Base-by-base conservation (phyloP, 2,329 filamentous ascomycete genomes). In the Fusarium sp. region DNA sequence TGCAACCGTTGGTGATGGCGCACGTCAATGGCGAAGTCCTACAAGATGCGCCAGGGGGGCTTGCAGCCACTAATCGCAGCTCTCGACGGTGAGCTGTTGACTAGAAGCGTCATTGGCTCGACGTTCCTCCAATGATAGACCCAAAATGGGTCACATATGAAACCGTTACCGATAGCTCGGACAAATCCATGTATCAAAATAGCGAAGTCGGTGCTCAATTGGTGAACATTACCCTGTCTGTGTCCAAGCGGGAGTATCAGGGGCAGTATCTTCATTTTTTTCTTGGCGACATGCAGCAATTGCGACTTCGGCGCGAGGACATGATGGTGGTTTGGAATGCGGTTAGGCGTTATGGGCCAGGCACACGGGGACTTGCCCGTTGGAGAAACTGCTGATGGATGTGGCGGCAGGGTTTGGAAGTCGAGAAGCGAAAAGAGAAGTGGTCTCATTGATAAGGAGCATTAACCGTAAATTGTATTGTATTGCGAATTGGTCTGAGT, bases 351-450 rank as follows among this genome's bases (percentile, higher is more conserved):
- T 31, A 55, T 45, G 55, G 49, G 27, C 40, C 39, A 41, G 18
- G 18, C 7, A 45, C 35, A 43, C 40, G 36, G 41, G 48, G 63
- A 41, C 50, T 67, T 67, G 31, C 64, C 63, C 18, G 17, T 67
- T 67, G 36, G 14, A 67, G 63, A 54, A 60, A 50, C 13, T 41
- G 41, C 23, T 21, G 13, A 29, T 54, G 39, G 18, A 18, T 31
- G 60, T 68, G 55, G 65, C 60, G 65, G 18, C 51, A 66, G 43
- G 64, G 64, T 21, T 56, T 10, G 23, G 57, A 35, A 25, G 18
- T 17, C 11, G 25, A 31, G n/a, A 11, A 33, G 13, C 31, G 29
- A 36, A 21, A 18, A 21, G 20, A 39, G 25, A 47, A 35, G 31
- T 66, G 60, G 54, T 41, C 48, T 55, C 20, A 43, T 45, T 29